A percentile compares a stretch with the other conserved stretches of the same genome.
Conservation (phyloP, 352 stramenopile genomes). For the Phytophthora hybrid region DNA sequence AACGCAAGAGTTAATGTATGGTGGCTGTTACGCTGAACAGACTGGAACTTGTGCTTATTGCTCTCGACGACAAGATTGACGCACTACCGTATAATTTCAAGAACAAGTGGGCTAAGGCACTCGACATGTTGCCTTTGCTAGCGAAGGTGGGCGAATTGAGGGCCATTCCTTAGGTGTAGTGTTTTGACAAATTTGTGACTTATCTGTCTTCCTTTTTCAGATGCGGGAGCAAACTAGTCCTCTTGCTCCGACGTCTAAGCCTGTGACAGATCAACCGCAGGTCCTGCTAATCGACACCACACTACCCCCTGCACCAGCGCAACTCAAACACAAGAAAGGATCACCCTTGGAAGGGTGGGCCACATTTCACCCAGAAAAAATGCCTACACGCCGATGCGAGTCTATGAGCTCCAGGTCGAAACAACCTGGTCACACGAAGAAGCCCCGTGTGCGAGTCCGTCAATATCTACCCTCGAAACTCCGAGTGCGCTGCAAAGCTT, state of each 20-base stretch:
- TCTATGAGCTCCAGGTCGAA: slow-evolving; percentile 20
- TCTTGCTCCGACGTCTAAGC: neutral
- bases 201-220: neutral
- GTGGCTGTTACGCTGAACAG: slow-evolving; percentile 3
- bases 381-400: slow-evolving; percentile 40
- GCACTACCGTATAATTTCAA: slow-evolving; percentile 8
- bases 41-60: slow-evolving; percentile 34
- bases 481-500: slow-evolving; percentile 21
- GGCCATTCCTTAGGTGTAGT: neutral
- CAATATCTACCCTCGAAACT: slow-evolving; percentile 25
- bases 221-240: slow-evolving; percentile 18
- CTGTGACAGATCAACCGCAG: neutral
- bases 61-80: slow-evolving; percentile 26
- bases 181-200: neutral
- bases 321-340: slow-evolving; percentile 15
- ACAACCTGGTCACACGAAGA: slow-evolving; percentile 3
- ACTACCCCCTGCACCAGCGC: neutral
- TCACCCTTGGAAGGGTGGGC: slow-evolving; percentile 47
- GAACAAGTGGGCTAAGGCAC: slow-evolving; percentile 32
- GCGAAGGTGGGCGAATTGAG: slow-evolving; percentile 18
- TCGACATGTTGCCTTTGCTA: slow-evolving; percentile 27
- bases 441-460: slow-evolving; percentile 30
- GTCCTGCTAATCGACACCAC: slow-evolving; percentile 8
- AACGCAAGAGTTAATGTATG: neutral
- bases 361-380: slow-evolving; percentile 60